phyloP scores from a whole-genome alignment of 768 basidiomycete genomes.

The Cyclocybe aegerita region DNA sequence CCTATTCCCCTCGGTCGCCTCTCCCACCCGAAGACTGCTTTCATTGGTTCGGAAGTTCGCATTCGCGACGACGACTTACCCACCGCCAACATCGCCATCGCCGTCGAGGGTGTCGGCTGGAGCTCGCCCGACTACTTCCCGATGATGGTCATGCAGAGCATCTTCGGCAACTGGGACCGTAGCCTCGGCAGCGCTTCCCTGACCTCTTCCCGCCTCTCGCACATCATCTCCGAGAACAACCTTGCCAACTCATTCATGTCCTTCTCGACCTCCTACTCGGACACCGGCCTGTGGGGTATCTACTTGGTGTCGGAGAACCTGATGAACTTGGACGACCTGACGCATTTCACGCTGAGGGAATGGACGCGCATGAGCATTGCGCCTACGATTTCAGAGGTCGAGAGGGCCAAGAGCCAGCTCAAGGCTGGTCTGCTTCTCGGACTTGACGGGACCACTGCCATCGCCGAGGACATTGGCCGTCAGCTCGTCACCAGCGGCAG shows the following conservation, averaged over 20 bases:
- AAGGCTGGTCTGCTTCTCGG: conserved; percentile 91
- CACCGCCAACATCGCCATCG: conserved; percentile 92
- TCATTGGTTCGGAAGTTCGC: conserved; percentile 94
- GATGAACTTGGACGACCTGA: conserved; percentile 88
- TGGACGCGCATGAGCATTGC: conserved; percentile 94
- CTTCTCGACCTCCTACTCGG: conserved; percentile 98
- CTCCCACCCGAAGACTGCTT: conserved; percentile 73
- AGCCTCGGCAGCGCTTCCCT: conserved; percentile 88
- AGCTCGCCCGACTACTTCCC: conserved; percentile 98
- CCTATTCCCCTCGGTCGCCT: conserved; percentile 87
- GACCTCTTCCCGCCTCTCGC: conserved; percentile 87
- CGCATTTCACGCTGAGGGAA: conserved; percentile 93
- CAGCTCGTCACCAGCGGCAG: conserved; percentile 94
- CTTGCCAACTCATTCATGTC: conserved; percentile 99
- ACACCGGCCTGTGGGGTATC: conserved; percentile 99
- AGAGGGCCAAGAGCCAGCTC: conserved; percentile 97
- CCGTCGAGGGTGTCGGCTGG: conserved; percentile 98
- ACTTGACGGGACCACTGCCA: conserved; percentile 93
- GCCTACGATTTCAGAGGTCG: conserved; percentile 84
- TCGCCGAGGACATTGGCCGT: conserved; percentile 98
- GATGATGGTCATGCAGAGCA: conserved; percentile 97
- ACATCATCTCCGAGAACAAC: conserved; percentile 89
- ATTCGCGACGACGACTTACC: conserved; percentile 89
- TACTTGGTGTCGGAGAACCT: conserved; percentile 96
- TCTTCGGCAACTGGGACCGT: conserved; percentile 99